These are phyloP conservation scores for Tetracladium setigerum DNA, from an alignment of 495 filamentous ascomycete genomes.

Conservation along the genomic window DNA sequence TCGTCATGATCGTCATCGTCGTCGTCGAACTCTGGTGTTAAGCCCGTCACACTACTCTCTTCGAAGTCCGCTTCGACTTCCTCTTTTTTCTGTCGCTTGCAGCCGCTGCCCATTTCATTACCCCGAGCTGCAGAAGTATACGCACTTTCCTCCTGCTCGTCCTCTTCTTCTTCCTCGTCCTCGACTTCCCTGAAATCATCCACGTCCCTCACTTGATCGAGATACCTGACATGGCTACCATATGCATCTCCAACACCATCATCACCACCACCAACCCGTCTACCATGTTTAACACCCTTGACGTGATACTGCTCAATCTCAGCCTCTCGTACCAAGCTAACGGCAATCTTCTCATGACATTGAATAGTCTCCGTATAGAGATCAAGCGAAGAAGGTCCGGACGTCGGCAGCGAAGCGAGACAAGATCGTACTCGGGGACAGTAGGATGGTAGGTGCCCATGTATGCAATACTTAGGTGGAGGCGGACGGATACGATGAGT, in stretches of 20 bases:
- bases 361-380: conserved; percentile 5
- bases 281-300: not conserved
- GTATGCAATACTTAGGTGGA: too few species aligned
- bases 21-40: too few species aligned
- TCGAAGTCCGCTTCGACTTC: too few species aligned
- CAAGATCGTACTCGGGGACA: not conserved
- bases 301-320: not conserved
- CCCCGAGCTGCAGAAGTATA: too few species aligned
- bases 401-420: not conserved
- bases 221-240: not conserved
- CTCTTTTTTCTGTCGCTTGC: too few species aligned
- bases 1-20: too few species aligned
- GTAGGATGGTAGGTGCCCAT: conserved; percentile 1
- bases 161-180: not conserved
- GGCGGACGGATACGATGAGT: too few species aligned
- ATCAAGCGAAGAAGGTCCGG: conserved; percentile 4
- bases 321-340: not conserved
- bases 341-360: conserved; percentile 10
- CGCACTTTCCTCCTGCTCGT: conserved; percentile 4
- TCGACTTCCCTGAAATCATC: too few species aligned
- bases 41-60: too few species aligned
- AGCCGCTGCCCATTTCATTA: too few species aligned
- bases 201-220: too few species aligned
- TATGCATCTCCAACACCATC: too few species aligned
- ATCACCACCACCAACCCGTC: not conserved